Base-by-base conservation (phyloP, 169 alveolate species). In the Plasmodium ovale region DNA sequence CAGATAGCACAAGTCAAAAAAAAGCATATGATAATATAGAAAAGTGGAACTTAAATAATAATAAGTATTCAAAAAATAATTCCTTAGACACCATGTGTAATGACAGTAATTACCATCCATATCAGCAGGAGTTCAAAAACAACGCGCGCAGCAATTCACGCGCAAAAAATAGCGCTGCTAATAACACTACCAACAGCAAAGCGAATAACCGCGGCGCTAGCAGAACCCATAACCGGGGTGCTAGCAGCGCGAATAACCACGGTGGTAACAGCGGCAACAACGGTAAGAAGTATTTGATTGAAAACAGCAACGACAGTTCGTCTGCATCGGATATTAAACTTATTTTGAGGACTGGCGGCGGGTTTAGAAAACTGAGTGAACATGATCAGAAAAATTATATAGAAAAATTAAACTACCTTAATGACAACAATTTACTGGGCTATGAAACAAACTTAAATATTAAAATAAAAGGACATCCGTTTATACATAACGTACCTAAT, bases 391-490 rank as follows among this genome's bases (percentile, higher is more conserved):
- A 77, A 21, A 42, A 77, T 77, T 77, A 77, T 77, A 44, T 77
- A 44, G 77, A 77, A 77, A 77, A 77, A 77, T 60, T 77, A 68
- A 77, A 77, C 54, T 77, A 60, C 65, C 54, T 77, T 64, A 77
- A 77, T 62, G 88, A 77, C 62, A 77, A 77, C 44, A 77, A 77
- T 47, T 77, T 77, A 54, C 62, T 77, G 56, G 88, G 88, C 16
- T 77, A 77, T 37, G 88, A 77, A 77, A 77, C 88, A 51, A 77
- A 77, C 37, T 67, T 77, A 35, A 77, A 77, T 39, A 77, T 77
- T 31, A 77, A 77, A 77, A 77, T 77, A 60, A 77, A 77, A 47
- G 88, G 88, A 62, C 88, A 60, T 27, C 88, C 88, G 4, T 77
- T 77, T 64, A 60, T 77, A 27, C 79, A 49, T 31, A 77, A 77